Conservation (phyloP, 345 rosid species). For the Eucalyptus tenuipes region DNA sequence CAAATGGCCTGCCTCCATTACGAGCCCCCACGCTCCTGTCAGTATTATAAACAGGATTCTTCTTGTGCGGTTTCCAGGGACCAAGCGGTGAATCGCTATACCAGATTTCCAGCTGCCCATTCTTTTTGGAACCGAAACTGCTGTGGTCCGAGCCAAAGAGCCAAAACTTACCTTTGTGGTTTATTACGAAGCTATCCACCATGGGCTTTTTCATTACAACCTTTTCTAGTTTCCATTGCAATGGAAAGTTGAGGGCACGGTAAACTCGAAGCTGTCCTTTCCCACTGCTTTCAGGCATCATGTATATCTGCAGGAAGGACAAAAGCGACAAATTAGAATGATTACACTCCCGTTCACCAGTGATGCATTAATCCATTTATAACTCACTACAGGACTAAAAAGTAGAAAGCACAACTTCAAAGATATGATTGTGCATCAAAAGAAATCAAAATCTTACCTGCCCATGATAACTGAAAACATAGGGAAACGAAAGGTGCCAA, state of each 20-base stretch:
- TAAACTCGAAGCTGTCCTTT: conserved; percentile 72
- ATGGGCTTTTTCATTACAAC: conserved; percentile 62
- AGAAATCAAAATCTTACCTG: conserved; percentile 38
- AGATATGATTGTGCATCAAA: not conserved
- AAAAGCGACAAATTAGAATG: not conserved
- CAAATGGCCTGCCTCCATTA: conserved; percentile 85
- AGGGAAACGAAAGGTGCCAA: conserved; percentile 95
- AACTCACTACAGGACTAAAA: not conserved
- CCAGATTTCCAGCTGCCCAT: conserved; percentile 90
- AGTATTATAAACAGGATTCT: conserved; percentile 68
- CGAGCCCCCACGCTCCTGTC: conserved; percentile 62
- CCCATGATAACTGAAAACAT: conserved; percentile 60
- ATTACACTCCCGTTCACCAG: not conserved
- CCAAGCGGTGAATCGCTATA: conserved; percentile 78
- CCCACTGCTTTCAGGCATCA: conserved; percentile 84
- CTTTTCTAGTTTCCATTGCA: conserved; percentile 67
- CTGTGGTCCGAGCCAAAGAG: conserved; percentile 87
- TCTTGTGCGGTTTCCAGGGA: conserved; percentile 90
- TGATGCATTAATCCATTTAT: not conserved
- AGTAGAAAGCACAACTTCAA: not conserved
- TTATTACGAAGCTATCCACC: conserved; percentile 49
- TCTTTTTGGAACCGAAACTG: conserved; percentile 45
- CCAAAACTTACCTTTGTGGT: conserved; percentile 58
- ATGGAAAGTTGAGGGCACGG: conserved; percentile 68
- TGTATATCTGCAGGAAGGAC: conserved; percentile 50